Conservation (phyloP, 177 flowering plant species). For the Telopea speciosissima region DNA sequence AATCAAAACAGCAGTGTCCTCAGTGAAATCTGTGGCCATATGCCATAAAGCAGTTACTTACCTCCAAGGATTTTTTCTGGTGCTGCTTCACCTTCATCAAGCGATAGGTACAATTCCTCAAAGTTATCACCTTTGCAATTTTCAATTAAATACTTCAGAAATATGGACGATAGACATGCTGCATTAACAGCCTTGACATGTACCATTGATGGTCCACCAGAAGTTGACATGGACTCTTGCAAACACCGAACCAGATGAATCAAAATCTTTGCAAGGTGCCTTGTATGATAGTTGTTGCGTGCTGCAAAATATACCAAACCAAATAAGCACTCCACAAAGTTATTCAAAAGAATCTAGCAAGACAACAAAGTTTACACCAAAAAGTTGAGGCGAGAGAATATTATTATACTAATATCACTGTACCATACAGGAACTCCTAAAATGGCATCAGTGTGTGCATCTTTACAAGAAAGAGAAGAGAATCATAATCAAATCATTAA, state of each 20-base stretch:
- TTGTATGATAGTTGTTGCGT: constrained; percentile 64
- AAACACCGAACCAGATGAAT: constrained; percentile 73
- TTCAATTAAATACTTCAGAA: constrained; percentile 77
- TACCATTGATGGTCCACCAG: constrained; percentile 36
- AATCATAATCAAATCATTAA: neutral
- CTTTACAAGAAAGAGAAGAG: neutral
- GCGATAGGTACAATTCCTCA: constrained; percentile 58
- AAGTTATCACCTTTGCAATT: constrained; percentile 52
- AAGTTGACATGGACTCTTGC: constrained; percentile 61
- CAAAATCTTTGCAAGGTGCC: constrained; percentile 89
- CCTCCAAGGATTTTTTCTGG: constrained; percentile 41
- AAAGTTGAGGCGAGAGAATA: neutral
- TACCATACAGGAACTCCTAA: neutral
- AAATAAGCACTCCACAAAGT: neutral
- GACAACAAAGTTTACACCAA: neutral
- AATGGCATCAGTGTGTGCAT: neutral
- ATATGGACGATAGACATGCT: constrained; percentile 64
- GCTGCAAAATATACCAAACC: constrained; percentile 38
- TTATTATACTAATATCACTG: neutral
- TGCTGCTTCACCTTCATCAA: constrained; percentile 60
- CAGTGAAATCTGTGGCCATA: neutral
- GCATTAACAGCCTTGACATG: constrained; percentile 74
- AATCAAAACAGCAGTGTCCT: neutral
- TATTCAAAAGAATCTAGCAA: neutral
- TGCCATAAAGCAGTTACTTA: constrained; percentile 16